These are phyloP conservation scores for Phytophthora fragariaefolia DNA, from an alignment of 352 stramenopile species.

Conservation along the genomic window DNA sequence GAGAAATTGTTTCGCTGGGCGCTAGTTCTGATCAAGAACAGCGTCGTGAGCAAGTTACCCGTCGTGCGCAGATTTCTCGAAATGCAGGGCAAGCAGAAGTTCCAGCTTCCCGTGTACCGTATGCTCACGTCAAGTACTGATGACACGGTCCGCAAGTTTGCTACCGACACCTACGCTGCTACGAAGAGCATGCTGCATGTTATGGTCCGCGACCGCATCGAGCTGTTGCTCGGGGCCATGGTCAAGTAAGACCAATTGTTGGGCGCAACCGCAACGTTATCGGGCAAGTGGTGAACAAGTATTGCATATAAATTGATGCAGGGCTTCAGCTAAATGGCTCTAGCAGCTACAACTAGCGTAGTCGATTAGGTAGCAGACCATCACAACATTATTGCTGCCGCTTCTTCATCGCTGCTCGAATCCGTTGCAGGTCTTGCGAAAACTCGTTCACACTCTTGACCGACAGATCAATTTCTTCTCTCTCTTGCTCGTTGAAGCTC, in stretches of 20 bases:
- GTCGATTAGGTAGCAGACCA: no score
- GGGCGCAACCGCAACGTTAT: not conserved
- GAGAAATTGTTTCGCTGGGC: conserved; percentile 78
- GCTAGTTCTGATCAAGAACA: conserved; percentile 71
- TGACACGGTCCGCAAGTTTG: conserved; percentile 49
- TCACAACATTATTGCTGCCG: conserved; percentile 17
- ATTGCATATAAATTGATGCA: no score
- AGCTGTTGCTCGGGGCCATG: conserved; percentile 51
- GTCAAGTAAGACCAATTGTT: conserved; percentile 10
- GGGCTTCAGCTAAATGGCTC: no score
- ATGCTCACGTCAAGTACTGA: conserved; percentile 56
- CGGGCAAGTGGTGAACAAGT: no score
- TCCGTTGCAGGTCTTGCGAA: conserved; percentile 30
- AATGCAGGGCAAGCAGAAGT: conserved; percentile 84
- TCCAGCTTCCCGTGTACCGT: conserved; percentile 78
- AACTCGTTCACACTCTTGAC: conserved; percentile 38
- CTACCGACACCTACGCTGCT: conserved; percentile 46
- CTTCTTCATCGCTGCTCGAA: conserved; percentile 31
- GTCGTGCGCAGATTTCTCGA: conserved; percentile 64
- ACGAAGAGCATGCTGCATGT: conserved; percentile 67
- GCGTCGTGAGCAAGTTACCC: conserved; percentile 46
- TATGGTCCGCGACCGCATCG: conserved; percentile 79
- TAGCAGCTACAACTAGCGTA: no score
- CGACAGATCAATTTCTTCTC: conserved; percentile 29
- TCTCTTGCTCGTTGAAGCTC: conserved; percentile 27